These are phyloP conservation scores for Sugiyamaella neomexicana DNA, from an alignment of 1,139 yeast species.

Conservation along the genomic window DNA sequence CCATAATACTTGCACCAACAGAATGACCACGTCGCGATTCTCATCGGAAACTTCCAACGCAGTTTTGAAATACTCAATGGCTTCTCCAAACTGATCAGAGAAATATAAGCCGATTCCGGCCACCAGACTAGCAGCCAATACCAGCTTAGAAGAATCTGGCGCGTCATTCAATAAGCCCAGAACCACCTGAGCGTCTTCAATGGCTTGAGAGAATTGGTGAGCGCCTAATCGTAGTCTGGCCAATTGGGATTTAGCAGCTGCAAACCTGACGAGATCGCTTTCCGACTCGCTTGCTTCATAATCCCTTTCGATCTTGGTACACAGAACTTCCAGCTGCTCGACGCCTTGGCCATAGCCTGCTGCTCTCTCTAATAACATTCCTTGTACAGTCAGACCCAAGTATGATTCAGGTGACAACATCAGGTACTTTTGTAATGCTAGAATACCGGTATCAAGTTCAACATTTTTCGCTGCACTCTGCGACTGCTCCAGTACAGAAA, in stretches of 20 bases:
- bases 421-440: constrained; percentile 72
- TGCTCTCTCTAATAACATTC: constrained; percentile 60
- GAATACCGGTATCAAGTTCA: constrained; percentile 50
- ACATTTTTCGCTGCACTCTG: constrained; percentile 12
- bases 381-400: constrained; percentile 56
- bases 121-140: constrained; percentile 63
- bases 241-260: constrained; percentile 62
- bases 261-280: constrained; percentile 53
- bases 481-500: constrained; percentile 48
- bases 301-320: constrained; percentile 53
- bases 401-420: constrained; percentile 64
- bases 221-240: constrained; percentile 70
- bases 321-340: constrained; percentile 49
- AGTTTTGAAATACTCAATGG: constrained; percentile 64
- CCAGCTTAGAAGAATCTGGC: constrained; percentile 36
- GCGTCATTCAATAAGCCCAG: constrained; percentile 52
- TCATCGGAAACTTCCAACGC: constrained; percentile 58
- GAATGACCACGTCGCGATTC: constrained; percentile 62
- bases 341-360: constrained; percentile 58
- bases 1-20: constrained; percentile 77
- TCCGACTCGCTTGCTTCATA: constrained; percentile 58
- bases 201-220: constrained; percentile 54
- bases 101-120: constrained; percentile 72
- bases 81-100: constrained; percentile 56
- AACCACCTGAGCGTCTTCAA: constrained; percentile 61